phyloP scores from a whole-genome alignment of 495 filamentous ascomycete species.

The Hyaloscypha hepaticicola region DNA sequence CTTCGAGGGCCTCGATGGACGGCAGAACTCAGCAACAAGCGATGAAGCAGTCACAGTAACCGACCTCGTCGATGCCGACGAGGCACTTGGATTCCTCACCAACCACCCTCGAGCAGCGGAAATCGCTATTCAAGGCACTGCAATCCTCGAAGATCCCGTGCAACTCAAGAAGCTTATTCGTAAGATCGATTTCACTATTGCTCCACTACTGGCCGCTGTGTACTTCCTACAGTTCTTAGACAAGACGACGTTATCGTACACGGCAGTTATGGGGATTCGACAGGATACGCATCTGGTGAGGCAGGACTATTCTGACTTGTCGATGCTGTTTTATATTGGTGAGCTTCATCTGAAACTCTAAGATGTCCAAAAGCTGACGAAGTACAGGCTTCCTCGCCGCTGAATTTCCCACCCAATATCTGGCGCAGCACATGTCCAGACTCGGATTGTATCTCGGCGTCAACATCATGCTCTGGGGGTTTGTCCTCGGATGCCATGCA shows the following conservation, averaged over 20 bases:
- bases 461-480: slow-evolving; percentile 60
- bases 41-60: background rate
- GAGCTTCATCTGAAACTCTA: background rate
- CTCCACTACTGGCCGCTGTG: slow-evolving; percentile 56
- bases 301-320: slow-evolving; percentile 29
- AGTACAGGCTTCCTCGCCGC: slow-evolving; percentile 62
- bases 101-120: slow-evolving; percentile 15
- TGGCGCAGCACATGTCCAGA: slow-evolving; percentile 48
- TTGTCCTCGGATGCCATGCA: slow-evolving; percentile 54
- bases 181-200: slow-evolving; percentile 59
- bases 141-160: slow-evolving; percentile 20
- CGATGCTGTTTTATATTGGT: slow-evolving; percentile 35
- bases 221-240: slow-evolving; percentile 66
- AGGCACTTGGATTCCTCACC: slow-evolving; percentile 21
- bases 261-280: slow-evolving; percentile 54
- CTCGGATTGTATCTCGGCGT: slow-evolving; percentile 58
- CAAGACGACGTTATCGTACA: slow-evolving; percentile 63
- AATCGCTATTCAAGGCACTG: slow-evolving; percentile 17
- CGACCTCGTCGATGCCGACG: slow-evolving; percentile 13
- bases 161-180: slow-evolving; percentile 43
- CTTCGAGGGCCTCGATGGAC: slow-evolving; percentile 7
- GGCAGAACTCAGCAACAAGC: background rate
- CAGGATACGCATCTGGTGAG: slow-evolving; percentile 16
- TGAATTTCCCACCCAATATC: slow-evolving; percentile 62
- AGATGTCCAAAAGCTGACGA: slow-evolving; percentile 48